These are phyloP conservation scores for Teratosphaeria zuluensis DNA, from an alignment of 2,329 filamentous ascomycete genomes.

Conservation along the genomic window DNA sequence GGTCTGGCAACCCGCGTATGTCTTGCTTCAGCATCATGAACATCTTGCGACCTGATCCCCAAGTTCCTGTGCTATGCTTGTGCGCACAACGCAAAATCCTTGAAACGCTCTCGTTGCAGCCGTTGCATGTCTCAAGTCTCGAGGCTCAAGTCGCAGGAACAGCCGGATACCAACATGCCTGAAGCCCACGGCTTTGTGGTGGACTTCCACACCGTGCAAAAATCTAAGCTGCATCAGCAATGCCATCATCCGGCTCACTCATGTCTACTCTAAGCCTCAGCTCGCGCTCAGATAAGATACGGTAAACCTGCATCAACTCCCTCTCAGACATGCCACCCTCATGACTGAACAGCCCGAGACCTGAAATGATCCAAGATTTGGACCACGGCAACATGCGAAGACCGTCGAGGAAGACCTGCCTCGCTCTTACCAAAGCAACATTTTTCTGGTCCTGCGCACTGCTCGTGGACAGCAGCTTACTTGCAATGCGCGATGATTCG, in stretches of 20 bases:
- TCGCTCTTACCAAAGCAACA: conserved; percentile 31
- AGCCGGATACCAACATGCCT: too few relatives aligned
- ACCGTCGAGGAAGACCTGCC: conserved; percentile 46
- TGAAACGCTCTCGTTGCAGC: too few relatives aligned
- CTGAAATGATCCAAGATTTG: conserved; percentile 50
- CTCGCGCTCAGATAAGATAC: conserved; percentile 52
- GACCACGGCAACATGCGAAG: conserved; percentile 53
- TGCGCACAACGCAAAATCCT: too few relatives aligned
- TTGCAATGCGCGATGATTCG: conserved; percentile 8
- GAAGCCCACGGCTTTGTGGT: too few relatives aligned
- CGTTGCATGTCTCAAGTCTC: too few relatives aligned
- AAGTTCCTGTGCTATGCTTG: too few relatives aligned
- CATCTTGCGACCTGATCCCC: too few relatives aligned
- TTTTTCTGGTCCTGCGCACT: conserved; percentile 15
- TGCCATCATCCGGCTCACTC: conserved; percentile 1
- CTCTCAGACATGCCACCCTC: conserved; percentile 30
- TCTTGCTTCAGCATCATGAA: not conserved
- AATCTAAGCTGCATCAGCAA: not conserved
- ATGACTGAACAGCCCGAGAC: conserved; percentile 37
- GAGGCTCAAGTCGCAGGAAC: too few relatives aligned
- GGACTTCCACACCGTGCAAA: not conserved
- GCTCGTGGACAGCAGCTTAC: not conserved
- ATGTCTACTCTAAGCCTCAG: conserved; percentile 35
- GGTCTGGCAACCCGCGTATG: too few relatives aligned
- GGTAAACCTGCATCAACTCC: conserved; percentile 45